phyloP scores from a whole-genome alignment of 495 filamentous ascomycete species.

The Podospora anserina region DNA sequence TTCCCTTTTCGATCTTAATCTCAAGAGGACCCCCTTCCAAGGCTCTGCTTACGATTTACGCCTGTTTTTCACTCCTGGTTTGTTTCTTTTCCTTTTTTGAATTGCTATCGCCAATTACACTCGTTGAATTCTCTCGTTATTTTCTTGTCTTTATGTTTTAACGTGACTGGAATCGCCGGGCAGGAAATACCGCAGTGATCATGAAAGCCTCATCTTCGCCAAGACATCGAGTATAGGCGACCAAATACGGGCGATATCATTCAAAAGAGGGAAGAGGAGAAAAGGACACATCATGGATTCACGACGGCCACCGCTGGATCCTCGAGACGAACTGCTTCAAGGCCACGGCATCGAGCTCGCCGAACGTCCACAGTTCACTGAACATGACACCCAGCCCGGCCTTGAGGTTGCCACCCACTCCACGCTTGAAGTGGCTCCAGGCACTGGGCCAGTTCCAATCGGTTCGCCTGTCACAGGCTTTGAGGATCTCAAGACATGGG shows the following conservation, averaged over 20 bases:
- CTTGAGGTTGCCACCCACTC: conserved; percentile 16
- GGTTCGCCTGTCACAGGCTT: background rate
- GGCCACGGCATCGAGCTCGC: conserved; percentile 18
- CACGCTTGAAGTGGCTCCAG: conserved; percentile 14
- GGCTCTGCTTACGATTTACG: background rate
- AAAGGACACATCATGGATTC: background rate
- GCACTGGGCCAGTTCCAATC: background rate
- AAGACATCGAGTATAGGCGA: background rate
- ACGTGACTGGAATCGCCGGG: background rate
- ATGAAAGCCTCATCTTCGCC: background rate
- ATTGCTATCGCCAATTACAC: background rate
- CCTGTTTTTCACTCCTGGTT: background rate
- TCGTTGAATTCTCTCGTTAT: background rate
- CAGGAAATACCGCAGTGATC: background rate
- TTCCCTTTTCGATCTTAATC: background rate
- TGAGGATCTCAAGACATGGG: background rate
- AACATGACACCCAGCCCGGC: conserved; percentile 11
- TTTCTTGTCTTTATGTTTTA: background rate
- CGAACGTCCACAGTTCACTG: conserved; percentile 3
- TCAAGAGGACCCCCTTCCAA: background rate
- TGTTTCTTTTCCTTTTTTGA: background rate
- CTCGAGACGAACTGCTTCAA: conserved; percentile 13
- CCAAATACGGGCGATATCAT: background rate
- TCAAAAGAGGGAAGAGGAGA: background rate
- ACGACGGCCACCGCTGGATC: background rate